Conservation (phyloP, 2,329 filamentous ascomycete species). For the Ophiocordyceps camponoti-saundersi region DNA sequence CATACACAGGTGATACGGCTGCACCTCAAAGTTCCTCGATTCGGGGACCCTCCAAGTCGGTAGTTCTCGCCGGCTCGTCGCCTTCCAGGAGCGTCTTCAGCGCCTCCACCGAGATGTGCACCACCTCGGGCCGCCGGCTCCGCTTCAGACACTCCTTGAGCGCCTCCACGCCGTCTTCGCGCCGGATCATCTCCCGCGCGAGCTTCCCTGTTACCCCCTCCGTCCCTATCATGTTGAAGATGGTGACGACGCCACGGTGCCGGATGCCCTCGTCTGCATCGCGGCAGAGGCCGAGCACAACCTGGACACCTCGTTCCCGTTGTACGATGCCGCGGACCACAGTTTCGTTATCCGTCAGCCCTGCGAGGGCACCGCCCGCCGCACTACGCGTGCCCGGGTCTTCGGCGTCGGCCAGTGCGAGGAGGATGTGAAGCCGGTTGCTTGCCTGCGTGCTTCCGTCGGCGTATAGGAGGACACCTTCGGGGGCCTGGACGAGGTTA, state of each 20-base stretch:
- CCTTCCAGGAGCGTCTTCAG: constrained; percentile 47
- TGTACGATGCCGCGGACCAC: constrained; percentile 56
- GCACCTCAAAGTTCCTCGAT: neutral
- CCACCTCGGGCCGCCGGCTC: constrained; percentile 49
- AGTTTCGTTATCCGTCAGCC: constrained; percentile 61
- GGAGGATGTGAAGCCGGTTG: constrained; percentile 63
- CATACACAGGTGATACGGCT: neutral
- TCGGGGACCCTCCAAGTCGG: neutral
- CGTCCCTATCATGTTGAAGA: constrained; percentile 54
- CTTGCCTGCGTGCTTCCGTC: constrained; percentile 49
- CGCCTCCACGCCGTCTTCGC: constrained; percentile 45
- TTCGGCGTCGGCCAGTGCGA: constrained; percentile 76
- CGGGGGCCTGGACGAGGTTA: constrained; percentile 61
- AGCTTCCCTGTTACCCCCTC: constrained; percentile 47
- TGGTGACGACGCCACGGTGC: constrained; percentile 57
- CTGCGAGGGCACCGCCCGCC: constrained; percentile 76
- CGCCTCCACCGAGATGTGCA: constrained; percentile 55
- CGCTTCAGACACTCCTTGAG: constrained; percentile 55
- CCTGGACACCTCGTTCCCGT: constrained; percentile 53
- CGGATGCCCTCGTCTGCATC: constrained; percentile 55
- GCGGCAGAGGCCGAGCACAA: constrained; percentile 64
- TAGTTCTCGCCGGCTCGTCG: neutral
- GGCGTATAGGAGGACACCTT: constrained; percentile 52
- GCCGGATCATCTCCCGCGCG: constrained; percentile 42
- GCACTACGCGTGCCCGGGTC: constrained; percentile 65